phyloP scores from a whole-genome alignment of 2,329 filamentous ascomycete species.

The Cryphonectria parasitica region DNA sequence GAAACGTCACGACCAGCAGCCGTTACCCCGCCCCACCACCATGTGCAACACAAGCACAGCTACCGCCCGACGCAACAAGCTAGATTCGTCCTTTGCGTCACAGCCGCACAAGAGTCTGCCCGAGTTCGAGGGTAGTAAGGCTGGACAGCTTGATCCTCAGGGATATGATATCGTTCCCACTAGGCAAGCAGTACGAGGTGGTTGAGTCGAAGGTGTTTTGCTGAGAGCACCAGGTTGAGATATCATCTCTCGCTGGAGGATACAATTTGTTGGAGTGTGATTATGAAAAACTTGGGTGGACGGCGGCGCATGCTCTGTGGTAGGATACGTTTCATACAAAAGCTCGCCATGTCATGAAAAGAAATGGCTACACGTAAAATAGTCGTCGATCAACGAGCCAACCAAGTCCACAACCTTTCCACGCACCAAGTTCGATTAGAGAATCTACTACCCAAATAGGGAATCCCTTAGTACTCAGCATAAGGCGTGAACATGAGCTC shows the following conservation, averaged over 20 bases:
- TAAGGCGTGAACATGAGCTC: conserved; percentile 7
- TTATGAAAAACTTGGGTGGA: too few relatives aligned
- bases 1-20: too few relatives aligned
- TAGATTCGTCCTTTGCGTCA: background rate
- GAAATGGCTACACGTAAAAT: background rate
- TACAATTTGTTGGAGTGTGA: too few relatives aligned
- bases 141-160: background rate
- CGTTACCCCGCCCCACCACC: too few relatives aligned
- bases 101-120: background rate
- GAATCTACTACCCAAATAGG: background rate
- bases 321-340: too few relatives aligned
- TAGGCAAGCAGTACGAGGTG: background rate
- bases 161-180: background rate
- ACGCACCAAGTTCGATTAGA: background rate
- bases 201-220: background rate
- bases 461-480: background rate
- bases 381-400: background rate
- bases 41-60: too few relatives aligned
- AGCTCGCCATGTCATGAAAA: background rate
- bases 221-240: background rate
- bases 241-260: background rate
- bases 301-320: too few relatives aligned
- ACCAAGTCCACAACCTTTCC: background rate
- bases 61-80: too few relatives aligned
- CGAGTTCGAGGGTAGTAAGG: background rate